phyloP scores from a whole-genome alignment of 2,329 filamentous ascomycete genomes.

The Teratosphaeria zuluensis region DNA sequence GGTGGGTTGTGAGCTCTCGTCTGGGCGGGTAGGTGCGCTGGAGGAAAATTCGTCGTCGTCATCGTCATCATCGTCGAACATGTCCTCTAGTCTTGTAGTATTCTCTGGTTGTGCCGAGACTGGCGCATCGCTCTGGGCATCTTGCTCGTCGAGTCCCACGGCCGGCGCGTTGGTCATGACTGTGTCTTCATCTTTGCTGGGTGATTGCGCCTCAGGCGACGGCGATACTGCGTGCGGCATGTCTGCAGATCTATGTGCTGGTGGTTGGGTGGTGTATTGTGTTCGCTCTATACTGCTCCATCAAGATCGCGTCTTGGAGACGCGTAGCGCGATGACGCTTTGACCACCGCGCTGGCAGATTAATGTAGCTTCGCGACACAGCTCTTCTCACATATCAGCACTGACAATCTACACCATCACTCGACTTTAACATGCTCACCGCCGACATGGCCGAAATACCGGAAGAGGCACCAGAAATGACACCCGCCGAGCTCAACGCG shows the following conservation, averaged over 20 bases:
- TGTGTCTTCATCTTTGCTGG: constrained; percentile 22
- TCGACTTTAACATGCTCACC: not conserved
- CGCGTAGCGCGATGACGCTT: no score
- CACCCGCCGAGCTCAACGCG: constrained; percentile 10
- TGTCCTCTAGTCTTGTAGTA: constrained; percentile 39
- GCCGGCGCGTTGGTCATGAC: constrained; percentile 24
- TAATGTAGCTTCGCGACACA: not conserved
- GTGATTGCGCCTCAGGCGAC: constrained; percentile 14
- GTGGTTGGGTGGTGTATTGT: no score
- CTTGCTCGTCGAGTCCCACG: constrained; percentile 9
- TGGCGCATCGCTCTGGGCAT: constrained; percentile 9
- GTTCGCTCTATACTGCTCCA: no score
- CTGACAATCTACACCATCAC: not conserved
- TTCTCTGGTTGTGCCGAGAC: constrained; percentile 5
- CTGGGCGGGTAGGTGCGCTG: constrained; percentile 38
- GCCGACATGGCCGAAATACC: not conserved
- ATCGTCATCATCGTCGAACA: constrained; percentile 48
- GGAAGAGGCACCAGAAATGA: constrained; percentile 1
- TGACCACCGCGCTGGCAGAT: no score
- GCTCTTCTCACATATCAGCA: not conserved
- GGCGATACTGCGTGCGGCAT: constrained; percentile 41
- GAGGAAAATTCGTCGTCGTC: constrained; percentile 50
- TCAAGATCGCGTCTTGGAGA: no score
- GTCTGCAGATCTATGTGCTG: not conserved
- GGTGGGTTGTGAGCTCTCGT: constrained; percentile 31